These are phyloP conservation scores for Exophiala mesophila DNA, from an alignment of 2,329 filamentous ascomycete species.

Conservation along the genomic window DNA sequence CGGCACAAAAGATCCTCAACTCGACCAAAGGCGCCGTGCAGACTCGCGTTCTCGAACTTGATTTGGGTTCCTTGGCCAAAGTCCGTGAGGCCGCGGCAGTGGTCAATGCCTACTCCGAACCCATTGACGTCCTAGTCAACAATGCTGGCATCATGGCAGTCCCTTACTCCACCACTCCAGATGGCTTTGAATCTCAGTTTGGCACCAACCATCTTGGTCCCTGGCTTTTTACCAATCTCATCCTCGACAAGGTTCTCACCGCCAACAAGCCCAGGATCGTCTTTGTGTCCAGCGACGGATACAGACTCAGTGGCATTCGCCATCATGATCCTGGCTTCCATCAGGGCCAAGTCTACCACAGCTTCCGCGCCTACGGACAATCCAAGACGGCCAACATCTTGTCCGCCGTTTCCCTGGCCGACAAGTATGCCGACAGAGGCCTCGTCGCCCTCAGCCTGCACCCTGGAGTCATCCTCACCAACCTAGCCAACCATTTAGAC, in stretches of 20 bases:
- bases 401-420: neutral
- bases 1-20: neutral
- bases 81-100: conserved; percentile 1
- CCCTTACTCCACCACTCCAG: conserved; percentile 24
- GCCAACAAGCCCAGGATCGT: neutral
- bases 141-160: conserved; percentile 32
- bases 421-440: neutral
- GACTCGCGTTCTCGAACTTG: neutral
- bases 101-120: neutral
- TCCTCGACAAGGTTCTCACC: conserved; percentile 9
- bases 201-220: conserved; percentile 31
- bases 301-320: neutral
- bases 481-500: neutral
- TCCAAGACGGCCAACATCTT: conserved; percentile 44
- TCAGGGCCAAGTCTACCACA: conserved; percentile 29
- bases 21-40: neutral
- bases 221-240: conserved; percentile 27
- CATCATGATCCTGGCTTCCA: conserved; percentile 8
- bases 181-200: conserved; percentile 33
- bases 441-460: conserved; percentile 1
- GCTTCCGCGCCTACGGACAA: conserved; percentile 41
- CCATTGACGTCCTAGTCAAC: conserved; percentile 29
- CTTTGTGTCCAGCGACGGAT: neutral
- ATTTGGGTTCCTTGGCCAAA: neutral
- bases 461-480: conserved; percentile 1